Base-by-base conservation (phyloP, 2,329 filamentous ascomycete species). In the Erysiphe pulchra region DNA sequence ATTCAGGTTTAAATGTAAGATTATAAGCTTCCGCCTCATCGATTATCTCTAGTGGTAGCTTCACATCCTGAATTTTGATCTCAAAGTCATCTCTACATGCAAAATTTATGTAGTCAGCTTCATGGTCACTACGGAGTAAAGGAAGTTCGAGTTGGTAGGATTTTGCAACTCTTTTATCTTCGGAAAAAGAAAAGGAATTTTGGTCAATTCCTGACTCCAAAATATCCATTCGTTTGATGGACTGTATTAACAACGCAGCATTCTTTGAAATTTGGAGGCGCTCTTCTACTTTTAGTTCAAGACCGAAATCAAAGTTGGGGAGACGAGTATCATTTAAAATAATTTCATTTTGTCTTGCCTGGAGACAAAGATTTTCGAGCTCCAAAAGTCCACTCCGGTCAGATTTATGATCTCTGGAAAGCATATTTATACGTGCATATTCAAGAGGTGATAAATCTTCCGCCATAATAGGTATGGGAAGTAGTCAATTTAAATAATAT, bases 11-110 rank as follows among this genome's bases (percentile, higher is more conserved):
- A 45, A 53, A 57, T 32, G 38, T 43, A 8, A 57, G 37, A 7
- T 54, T 53, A 34, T 59, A 52, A 45, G 50, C 49, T 4, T 51
- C 52, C 20, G 54, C 52, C 2, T 53, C 49, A 33, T 54, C 50
- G 2, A 59, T 47, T 1, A 51, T 30, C 45, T 59, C 58, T 20
- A 55, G 41, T 0, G 57, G 57, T 24, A 59, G 45, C 24, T 49
- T 54, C 4, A 58, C 47, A 48, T 57, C 52, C 45, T 49, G 34
- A 10, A 55, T 38, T 16, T 49, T 48, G 16, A 54, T 48, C 20
- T 58, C 55, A 28, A 57, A 55, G 1, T 46, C 49, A 7, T 57
- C 48, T 41, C 52, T 51, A 18, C 45, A 47, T 8, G 47, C 52
- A 48, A 59, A 59, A 0, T 46, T 42, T 41, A 28, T 48, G 14